Conservation (phyloP, 257 asterid species). For the Dorcoceras hygrometricum region DNA sequence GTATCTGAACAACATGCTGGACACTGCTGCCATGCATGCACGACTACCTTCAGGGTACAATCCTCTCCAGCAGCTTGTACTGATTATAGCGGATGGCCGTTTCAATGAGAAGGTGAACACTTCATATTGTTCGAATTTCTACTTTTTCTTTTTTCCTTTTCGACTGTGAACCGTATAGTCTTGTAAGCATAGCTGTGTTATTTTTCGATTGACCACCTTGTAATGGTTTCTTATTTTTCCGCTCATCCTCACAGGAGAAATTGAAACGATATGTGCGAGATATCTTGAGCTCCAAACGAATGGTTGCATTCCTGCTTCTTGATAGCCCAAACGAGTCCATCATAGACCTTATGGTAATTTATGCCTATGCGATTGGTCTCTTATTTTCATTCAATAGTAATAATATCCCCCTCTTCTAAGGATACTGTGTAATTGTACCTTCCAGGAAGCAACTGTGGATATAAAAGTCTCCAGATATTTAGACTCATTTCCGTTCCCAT, state of each 20-base stretch:
- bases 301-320: slow-evolving; percentile 83
- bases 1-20: slow-evolving; percentile 69
- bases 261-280: slow-evolving; percentile 75
- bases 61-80: slow-evolving; percentile 94
- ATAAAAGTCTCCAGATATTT: slow-evolving; percentile 47
- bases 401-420: neutral
- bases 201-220: neutral
- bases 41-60: slow-evolving; percentile 80
- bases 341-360: slow-evolving; percentile 53
- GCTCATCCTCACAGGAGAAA: slow-evolving; percentile 42
- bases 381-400: slow-evolving; percentile 5
- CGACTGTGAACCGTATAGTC: neutral
- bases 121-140: slow-evolving; percentile 2
- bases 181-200: neutral
- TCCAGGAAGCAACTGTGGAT: slow-evolving; percentile 58
- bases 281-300: slow-evolving; percentile 61
- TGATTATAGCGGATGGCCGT: slow-evolving; percentile 89
- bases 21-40: slow-evolving; percentile 55
- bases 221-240: neutral
- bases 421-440: slow-evolving; percentile 8
- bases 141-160: neutral
- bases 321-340: slow-evolving; percentile 76
- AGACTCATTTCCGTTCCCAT: slow-evolving; percentile 90
- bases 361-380: neutral
- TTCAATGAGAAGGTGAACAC: slow-evolving; percentile 71